Conservation (phyloP, 441 rosid genomes). For the Macaranga tanarius region DNA sequence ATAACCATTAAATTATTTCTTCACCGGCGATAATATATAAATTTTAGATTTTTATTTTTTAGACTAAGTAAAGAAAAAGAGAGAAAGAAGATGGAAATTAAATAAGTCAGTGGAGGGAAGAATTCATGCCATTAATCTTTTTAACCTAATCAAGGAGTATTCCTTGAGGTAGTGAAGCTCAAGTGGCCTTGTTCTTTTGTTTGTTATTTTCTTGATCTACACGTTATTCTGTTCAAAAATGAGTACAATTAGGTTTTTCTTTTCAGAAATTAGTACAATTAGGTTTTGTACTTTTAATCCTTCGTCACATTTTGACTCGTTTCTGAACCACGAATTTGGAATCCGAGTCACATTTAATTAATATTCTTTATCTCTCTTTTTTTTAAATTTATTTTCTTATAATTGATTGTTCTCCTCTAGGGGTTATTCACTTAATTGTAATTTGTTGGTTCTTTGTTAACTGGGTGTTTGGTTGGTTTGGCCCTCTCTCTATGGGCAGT, state of each 20-base stretch:
- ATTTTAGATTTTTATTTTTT: too few relatives aligned
- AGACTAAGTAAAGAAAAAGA: too few relatives aligned
- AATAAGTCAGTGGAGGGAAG: not conserved
- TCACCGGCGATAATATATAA: too few relatives aligned
- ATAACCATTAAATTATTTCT: too few relatives aligned
- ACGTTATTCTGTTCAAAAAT: constrained; percentile 4
- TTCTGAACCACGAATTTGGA: not conserved
- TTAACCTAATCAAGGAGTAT: not conserved
- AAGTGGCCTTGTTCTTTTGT: not conserved
- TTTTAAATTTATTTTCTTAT: too few relatives aligned
- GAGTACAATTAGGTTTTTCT: not conserved
- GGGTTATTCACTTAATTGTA: too few relatives aligned
- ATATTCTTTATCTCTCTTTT: too few relatives aligned
- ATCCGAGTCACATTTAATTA: not conserved
- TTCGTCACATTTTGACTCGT: not conserved
- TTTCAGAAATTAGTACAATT: not conserved
- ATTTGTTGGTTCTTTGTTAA: too few relatives aligned
- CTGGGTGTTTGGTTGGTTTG: too few relatives aligned
- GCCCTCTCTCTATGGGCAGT: too few relatives aligned
- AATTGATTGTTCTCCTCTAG: too few relatives aligned
- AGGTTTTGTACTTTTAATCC: not conserved
- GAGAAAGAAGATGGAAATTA: not conserved
- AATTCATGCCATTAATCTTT: not conserved
- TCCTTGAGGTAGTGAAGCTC: not conserved
- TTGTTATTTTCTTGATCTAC: not conserved